Conservation (phyloP, 371 early-diverging fungal species). For the Actinomucor elegans region DNA sequence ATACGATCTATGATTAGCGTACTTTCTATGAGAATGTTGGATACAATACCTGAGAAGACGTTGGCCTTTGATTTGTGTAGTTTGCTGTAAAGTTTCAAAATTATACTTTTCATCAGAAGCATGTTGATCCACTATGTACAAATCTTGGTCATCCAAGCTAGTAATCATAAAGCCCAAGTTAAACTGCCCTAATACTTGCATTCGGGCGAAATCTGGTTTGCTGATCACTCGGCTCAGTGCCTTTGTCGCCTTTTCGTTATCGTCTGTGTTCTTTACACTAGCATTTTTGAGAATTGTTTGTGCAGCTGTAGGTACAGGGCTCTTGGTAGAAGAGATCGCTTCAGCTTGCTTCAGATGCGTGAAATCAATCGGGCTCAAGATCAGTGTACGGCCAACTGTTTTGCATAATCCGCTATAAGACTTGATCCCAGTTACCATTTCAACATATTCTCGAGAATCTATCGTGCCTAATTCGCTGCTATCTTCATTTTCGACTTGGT, state of each 20-base stretch:
- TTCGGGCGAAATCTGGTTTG: conserved; percentile 81
- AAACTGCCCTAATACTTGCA: conserved; percentile 96
- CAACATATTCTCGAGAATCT: conserved; percentile 1
- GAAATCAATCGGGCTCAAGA: background rate
- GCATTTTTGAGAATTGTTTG: conserved; percentile 18
- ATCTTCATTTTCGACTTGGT: background rate
- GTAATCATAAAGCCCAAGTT: conserved; percentile 98
- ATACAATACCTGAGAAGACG: conserved; percentile 23
- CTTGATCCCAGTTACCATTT: background rate
- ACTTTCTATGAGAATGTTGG: no score
- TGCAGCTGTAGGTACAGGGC: background rate
- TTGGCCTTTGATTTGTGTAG: conserved; percentile 69
- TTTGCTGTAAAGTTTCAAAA: conserved; percentile 80
- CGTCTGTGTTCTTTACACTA: conserved; percentile 37
- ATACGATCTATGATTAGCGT: background rate
- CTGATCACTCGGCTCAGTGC: conserved; percentile 63
- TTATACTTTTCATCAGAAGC: conserved; percentile 98
- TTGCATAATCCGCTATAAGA: conserved; percentile 4
- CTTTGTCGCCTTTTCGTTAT: conserved; percentile 53
- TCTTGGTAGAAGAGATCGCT: background rate
- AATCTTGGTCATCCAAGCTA: conserved; percentile 57
- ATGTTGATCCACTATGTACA: conserved; percentile 98
- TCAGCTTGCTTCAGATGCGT: background rate
- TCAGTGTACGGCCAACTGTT: conserved; percentile 1
- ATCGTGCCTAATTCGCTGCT: no score